Conservation (phyloP, 1,284 basidiomycete species). For the Malassezia cuniculi region DNA sequence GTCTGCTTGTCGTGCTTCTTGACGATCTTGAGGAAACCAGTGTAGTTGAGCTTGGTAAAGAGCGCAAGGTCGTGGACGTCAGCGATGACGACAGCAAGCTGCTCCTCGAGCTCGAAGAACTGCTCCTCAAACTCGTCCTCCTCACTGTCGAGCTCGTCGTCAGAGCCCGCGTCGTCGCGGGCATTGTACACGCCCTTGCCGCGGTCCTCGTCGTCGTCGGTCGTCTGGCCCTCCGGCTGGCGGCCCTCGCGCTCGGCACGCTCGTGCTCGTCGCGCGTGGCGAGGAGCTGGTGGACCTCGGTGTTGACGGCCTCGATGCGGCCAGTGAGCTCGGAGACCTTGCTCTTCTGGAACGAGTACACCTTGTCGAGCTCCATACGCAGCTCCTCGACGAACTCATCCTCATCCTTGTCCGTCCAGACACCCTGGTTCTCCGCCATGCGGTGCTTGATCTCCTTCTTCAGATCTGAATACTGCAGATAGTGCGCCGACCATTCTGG, state of each 20-base stretch:
- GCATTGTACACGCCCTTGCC: constrained; percentile 46
- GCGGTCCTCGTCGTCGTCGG: constrained; percentile 49
- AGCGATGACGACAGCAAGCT: constrained; percentile 86
- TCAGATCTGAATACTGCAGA: constrained; percentile 43
- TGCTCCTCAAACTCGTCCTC: constrained; percentile 68
- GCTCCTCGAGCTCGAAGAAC: constrained; percentile 81
- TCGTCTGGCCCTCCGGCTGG: constrained; percentile 15
- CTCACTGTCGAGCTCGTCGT: constrained; percentile 52
- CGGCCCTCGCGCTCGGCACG: not conserved
- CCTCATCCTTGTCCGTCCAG: constrained; percentile 45
- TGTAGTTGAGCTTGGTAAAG: constrained; percentile 77
- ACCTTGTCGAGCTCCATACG: constrained; percentile 87
- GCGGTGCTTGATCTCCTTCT: constrained; percentile 44
- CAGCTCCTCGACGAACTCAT: constrained; percentile 48
- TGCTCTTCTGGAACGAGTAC: constrained; percentile 81
- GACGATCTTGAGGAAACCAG: constrained; percentile 97
- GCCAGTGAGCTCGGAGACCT: constrained; percentile 48
- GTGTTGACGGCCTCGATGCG: constrained; percentile 43
- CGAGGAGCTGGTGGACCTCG: constrained; percentile 41
- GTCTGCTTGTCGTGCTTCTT: constrained; percentile 78
- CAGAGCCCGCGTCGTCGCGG: constrained; percentile 49
- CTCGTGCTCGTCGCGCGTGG: constrained; percentile 14
- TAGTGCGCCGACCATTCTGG: constrained; percentile 44
- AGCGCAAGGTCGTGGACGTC: constrained; percentile 95
- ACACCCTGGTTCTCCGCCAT: constrained; percentile 35